Percentiles rank a stretch among this genome's conserved stretches.
These are phyloP conservation scores for Pilasporangium apinafurcum DNA, from an alignment of 352 stramenopile species.

Conservation along the genomic window DNA sequence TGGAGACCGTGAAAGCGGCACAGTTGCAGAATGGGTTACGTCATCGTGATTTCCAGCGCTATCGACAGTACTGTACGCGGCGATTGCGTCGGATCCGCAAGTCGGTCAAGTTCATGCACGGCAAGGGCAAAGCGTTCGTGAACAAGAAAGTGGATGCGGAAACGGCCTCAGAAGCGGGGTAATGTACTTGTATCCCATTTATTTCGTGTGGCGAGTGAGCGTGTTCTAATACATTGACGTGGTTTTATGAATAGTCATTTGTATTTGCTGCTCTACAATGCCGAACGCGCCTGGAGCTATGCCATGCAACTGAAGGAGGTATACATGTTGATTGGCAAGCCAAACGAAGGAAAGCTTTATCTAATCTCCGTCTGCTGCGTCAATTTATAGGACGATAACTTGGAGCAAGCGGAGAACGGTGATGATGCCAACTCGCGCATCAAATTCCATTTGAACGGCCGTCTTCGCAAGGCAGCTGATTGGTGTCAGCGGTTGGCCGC, in stretches of 20 bases:
- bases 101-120: conserved; percentile 84
- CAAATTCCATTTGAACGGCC: conserved; percentile 85
- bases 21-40: conserved; percentile 88
- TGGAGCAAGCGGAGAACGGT: conserved; percentile 81
- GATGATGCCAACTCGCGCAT: conserved; percentile 85
- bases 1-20: conserved; percentile 86
- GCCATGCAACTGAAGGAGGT: conserved; percentile 87
- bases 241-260: conserved; percentile 29
- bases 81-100: conserved; percentile 85
- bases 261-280: conserved; percentile 87
- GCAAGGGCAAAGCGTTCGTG: conserved; percentile 80
- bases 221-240: neutral
- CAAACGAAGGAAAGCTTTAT: too few species aligned
- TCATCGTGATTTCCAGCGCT: conserved; percentile 88
- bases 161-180: conserved; percentile 57
- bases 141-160: conserved; percentile 85
- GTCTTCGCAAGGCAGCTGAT: conserved; percentile 81
- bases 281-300: conserved; percentile 88
- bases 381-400: conserved; percentile 57
- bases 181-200: neutral
- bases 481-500: conserved; percentile 81
- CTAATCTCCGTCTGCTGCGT: too few species aligned
- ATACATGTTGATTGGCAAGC: neutral
- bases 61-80: conserved; percentile 87
- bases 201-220: neutral